Base-by-base conservation (phyloP, 306 rosid genomes). In the Citrullus colocynthis region DNA sequence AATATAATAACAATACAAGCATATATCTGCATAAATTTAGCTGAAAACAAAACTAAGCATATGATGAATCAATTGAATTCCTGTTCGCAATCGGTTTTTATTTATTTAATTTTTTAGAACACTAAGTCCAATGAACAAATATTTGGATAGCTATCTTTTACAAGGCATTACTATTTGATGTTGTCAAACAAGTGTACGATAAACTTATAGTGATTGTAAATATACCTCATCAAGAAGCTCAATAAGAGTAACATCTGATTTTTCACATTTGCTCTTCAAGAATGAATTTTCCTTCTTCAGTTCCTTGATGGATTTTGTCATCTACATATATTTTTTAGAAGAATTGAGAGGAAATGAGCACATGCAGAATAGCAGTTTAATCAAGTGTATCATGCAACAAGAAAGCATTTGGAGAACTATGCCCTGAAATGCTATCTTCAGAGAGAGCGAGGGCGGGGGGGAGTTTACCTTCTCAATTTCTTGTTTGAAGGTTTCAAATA, bases 261-360 rank as follows among this genome's bases (percentile, higher is more conserved):
- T 90, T 80, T 94, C 96, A 18, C 91, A 81, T 86, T 94, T 94
- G 85, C 93, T 90, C 92, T 86, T 94, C 96, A 94, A 82, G 86
- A 91, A 92, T 54, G 85, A 83, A 80, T 94, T 94, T 86, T 94
- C 98, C 90, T 92, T 92, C 89, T 88, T 89, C 81, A 92, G 96
- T 81, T 94, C 97, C 91, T 92, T 94, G 87, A 85, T 90, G 78
- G 96, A 94, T 85, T 92, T 94, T 6, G 97, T 84, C 98, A 88
- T 94, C 98, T 94, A 84, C 61, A 82, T 78, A 86, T 79, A 14
- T 49, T 15, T 63, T 56, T 78, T 9, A 42, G 3, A 45, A 37
- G 7, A 39, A 39, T 67, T 67, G 48, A 21, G 65, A 45, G n/a
- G 34, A 17, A 11, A 14, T 15, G 30, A 61, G 16, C 58, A 45